Evolutionary conservation across 2,329 filamentous ascomycete species (phyloP), one percentile per base, ranked within the genome.

Genomic region (Scytalidium sp.): DNA sequence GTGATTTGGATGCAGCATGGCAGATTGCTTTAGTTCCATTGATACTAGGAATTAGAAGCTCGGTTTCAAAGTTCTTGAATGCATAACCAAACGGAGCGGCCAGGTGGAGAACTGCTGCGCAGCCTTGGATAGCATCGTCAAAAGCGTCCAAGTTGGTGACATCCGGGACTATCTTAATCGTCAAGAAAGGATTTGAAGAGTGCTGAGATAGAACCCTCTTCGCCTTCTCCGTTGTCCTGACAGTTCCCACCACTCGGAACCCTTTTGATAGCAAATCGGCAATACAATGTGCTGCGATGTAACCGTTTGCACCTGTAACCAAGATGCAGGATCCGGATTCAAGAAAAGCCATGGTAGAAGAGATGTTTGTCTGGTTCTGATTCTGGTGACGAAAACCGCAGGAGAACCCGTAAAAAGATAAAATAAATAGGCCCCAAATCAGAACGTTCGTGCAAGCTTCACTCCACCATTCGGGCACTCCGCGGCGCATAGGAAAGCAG

Each of bases 1-100:
- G 23, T 9, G 54, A 47, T 22, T 45, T 45, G 15, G 49, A 19
- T 1, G 63, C 62, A 17, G 63, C 63, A 42, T 56, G 47, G n/a
- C 63, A 57, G 6, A 67, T 50, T 3, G 56, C 53, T 19, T 55
- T 49, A 5, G 63, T 65, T 2, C 62, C 63, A 17, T 58, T 57
- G 10, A 67, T 52, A 1, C 63, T 63, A 0, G 62, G 64, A 3
- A 60, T 52, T 41, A 66, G 59, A 7, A 66, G 51, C 20, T 64
- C 60, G 41, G 59, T 55, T 43, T 66, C 63, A 45, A 64, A 64
- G 21, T 66, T 56, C 0, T 5, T 25, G 1, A 58, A 58, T 27
- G 63, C 53, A 39, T 64, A 66, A 19, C 29, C 64, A 15, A 67
- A 65, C 2, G 64, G 62, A 40, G 60, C 61, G 2, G 63, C 63